These are phyloP conservation scores for Suhomyces bokatorum DNA, from an alignment of 1,139 yeast genomes.

Conservation along the genomic window DNA sequence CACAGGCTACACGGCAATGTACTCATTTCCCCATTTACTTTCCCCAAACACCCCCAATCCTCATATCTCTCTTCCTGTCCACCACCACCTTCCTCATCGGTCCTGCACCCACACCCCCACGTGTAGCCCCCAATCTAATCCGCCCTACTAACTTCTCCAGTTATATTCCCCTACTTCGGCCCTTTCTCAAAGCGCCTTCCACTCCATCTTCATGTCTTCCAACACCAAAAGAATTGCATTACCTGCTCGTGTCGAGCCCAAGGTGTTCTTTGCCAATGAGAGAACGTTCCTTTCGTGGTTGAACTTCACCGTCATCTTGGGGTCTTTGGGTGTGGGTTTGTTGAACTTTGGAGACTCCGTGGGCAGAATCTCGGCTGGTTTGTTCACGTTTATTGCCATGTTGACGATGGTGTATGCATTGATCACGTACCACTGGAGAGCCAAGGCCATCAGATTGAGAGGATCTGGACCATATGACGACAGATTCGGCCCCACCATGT, in stretches of 20 bases:
- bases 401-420: constrained; percentile 95
- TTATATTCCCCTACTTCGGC: constrained; percentile 3
- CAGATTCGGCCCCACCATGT: constrained; percentile 98
- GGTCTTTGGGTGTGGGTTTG: constrained; percentile 94
- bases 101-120: constrained; percentile 7
- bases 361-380: constrained; percentile 90
- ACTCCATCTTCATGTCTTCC: constrained; percentile 17
- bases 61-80: background rate
- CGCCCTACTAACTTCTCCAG: constrained; percentile 1
- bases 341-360: constrained; percentile 93
- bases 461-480: constrained; percentile 99
- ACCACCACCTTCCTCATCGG: background rate
- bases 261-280: constrained; percentile 97
- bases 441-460: constrained; percentile 94
- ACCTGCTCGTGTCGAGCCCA: constrained; percentile 98
- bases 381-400: constrained; percentile 94
- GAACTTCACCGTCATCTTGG: constrained; percentile 94
- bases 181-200: background rate
- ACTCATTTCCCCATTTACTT: background rate
- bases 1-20: background rate
- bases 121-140: constrained; percentile 3
- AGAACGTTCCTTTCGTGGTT: constrained; percentile 98
- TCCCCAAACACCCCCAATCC: background rate
- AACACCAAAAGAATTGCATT: constrained; percentile 81
- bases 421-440: constrained; percentile 98